A percentile compares a stretch with the other conserved stretches of the same genome.
phyloP scores from a whole-genome alignment of 1,284 basidiomycete species.

The Naganishia albida region DNA sequence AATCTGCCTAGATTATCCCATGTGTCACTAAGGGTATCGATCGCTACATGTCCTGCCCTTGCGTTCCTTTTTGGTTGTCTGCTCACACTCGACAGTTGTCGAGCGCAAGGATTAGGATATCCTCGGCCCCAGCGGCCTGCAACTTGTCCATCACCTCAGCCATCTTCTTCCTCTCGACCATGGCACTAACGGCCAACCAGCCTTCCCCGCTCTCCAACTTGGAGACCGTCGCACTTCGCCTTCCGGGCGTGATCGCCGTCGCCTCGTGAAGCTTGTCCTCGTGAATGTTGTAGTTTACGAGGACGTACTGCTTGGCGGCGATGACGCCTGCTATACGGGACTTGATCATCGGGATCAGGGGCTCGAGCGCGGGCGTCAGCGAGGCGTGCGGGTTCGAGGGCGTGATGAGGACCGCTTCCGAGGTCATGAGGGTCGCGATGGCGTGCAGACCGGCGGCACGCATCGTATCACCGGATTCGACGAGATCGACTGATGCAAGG shows the following conservation, averaged over 20 bases:
- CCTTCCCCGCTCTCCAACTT: constrained; percentile 68
- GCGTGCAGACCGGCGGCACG: constrained; percentile 93
- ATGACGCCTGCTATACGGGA: constrained; percentile 89
- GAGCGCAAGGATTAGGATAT: constrained; percentile 84
- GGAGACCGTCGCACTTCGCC: constrained; percentile 85
- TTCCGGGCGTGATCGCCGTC: constrained; percentile 78
- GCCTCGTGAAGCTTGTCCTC: constrained; percentile 67
- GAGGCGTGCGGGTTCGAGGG: constrained; percentile 68
- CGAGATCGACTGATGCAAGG: constrained; percentile 71
- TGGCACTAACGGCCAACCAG: constrained; percentile 90
- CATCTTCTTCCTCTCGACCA: constrained; percentile 84
- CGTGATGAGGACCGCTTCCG: constrained; percentile 92
- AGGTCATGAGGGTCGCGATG: constrained; percentile 82
- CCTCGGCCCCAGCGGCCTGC: constrained; percentile 78
- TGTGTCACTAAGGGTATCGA: constrained; percentile 1
- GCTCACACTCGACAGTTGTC: constrained; percentile 88
- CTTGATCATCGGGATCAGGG: constrained; percentile 76
- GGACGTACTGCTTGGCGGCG: constrained; percentile 82
- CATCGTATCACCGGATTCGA: constrained; percentile 99
- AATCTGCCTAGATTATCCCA: not conserved
- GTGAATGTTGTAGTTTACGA: constrained; percentile 88
- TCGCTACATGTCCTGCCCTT: not conserved
- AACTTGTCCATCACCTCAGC: constrained; percentile 91
- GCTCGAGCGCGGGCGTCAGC: constrained; percentile 58
- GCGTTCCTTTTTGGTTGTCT: not conserved